Evolutionary conservation across 257 asterid species (phyloP).

Genomic region (Cynanchum wilfordii): DNA sequence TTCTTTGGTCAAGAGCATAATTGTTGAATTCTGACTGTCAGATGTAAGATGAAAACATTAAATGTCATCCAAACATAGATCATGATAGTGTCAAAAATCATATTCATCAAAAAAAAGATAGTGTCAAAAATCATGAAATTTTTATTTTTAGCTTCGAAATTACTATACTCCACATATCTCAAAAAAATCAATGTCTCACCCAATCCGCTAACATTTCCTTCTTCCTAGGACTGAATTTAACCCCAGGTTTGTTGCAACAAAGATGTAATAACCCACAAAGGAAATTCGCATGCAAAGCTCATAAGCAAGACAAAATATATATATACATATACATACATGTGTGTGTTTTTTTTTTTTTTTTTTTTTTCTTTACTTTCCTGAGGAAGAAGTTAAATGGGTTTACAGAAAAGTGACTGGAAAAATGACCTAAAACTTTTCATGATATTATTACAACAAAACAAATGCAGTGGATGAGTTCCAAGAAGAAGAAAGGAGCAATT

Average conservation of each 20-base stretch:
- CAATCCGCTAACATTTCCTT: neutral
- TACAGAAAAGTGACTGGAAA: constrained; percentile 11
- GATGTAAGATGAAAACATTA: neutral
- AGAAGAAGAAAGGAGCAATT: constrained; percentile 7
- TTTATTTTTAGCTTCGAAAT: neutral
- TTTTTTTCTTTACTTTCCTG: neutral
- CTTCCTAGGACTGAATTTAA: neutral
- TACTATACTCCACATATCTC: neutral
- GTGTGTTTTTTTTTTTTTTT: too few species aligned
- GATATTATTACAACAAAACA: constrained; percentile 14
- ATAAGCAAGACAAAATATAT: neutral
- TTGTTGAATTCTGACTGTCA: neutral
- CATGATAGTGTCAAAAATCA: neutral
- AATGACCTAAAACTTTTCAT: neutral
- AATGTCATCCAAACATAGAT: constrained; percentile 3
- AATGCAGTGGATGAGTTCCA: constrained; percentile 20
- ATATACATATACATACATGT: too few species aligned
- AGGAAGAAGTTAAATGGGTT: constrained; percentile 7
- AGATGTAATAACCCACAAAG: constrained; percentile 10
- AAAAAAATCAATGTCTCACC: neutral
- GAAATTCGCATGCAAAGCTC: neutral
- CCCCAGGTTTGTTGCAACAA: neutral
- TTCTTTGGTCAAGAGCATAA: constrained; percentile 1
- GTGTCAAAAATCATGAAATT: neutral
- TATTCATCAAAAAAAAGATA: too few species aligned